Evolutionary conservation across 2,329 filamentous ascomycete species (phyloP).

Genomic region (Thielaviopsis populi): DNA sequence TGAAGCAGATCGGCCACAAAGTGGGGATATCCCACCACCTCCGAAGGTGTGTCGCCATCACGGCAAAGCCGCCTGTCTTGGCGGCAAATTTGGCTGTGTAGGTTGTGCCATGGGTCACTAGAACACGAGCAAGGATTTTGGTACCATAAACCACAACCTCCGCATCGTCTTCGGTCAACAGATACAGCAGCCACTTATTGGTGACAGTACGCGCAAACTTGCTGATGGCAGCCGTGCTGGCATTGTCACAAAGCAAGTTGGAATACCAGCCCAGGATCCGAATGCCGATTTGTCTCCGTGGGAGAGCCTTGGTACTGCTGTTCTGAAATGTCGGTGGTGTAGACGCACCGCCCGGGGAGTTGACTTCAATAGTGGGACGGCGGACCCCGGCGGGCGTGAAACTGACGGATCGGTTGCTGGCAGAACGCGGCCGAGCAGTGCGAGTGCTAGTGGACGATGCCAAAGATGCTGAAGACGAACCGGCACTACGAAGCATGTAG

Average conservation of each 20-base stretch:
- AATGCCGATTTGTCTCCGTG: slow-evolving; percentile 45
- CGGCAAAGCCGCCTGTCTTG: slow-evolving; percentile 75
- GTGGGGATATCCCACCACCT: slow-evolving; percentile 78
- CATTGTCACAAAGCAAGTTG: slow-evolving; percentile 59
- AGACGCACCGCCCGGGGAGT: slow-evolving; percentile 4
- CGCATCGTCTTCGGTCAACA: slow-evolving; percentile 73
- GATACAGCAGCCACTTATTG: slow-evolving; percentile 89
- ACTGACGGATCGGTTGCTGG: slow-evolving; percentile 7
- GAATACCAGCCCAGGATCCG: slow-evolving; percentile 65
- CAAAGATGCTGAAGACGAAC: slow-evolving; percentile 31
- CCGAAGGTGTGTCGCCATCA: slow-evolving; percentile 69
- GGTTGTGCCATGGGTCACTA: slow-evolving; percentile 64
- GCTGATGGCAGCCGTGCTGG: slow-evolving; percentile 52
- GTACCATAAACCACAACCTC: slow-evolving; percentile 67
- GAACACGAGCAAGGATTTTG: slow-evolving; percentile 68
- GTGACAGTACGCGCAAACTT: slow-evolving; percentile 92
- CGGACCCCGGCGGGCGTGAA: slow-evolving; percentile 26
- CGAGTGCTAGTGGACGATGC: slow-evolving; percentile 17
- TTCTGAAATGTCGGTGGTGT: background rate
- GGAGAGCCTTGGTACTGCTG: background rate
- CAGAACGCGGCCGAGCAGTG: slow-evolving; percentile 1
- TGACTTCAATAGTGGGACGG: slow-evolving; percentile 13
- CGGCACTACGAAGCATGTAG: slow-evolving; percentile 60
- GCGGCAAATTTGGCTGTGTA: slow-evolving; percentile 73
- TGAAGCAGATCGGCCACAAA: slow-evolving; percentile 78